phyloP scores from a whole-genome alignment of 768 basidiomycete genomes.

The Lactarius tabidus region DNA sequence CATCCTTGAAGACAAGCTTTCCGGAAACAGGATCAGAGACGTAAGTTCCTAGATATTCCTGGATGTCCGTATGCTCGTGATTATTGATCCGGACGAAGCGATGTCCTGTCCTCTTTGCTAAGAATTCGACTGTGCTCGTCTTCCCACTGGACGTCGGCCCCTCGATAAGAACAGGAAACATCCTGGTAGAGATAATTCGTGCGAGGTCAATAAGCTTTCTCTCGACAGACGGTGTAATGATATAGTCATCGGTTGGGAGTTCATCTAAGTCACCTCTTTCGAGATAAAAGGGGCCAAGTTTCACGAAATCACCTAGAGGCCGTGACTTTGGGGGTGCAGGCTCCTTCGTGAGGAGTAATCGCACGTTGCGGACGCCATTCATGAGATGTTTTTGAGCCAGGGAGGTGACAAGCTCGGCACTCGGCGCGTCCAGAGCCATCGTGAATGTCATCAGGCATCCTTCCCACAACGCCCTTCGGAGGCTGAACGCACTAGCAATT shows the following conservation, averaged over 20 bases:
- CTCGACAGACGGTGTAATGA: constrained; percentile 94
- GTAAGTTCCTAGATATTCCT: constrained; percentile 97
- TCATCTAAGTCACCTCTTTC: constrained; percentile 67
- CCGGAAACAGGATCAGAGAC: constrained; percentile 89
- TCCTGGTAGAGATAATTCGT: constrained; percentile 79
- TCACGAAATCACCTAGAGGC: constrained; percentile 56
- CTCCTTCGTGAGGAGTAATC: constrained; percentile 67
- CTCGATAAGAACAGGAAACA: constrained; percentile 94
- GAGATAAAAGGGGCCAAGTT: constrained; percentile 90
- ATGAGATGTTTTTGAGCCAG: constrained; percentile 79
- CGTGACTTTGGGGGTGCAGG: constrained; percentile 51
- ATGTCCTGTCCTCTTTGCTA: constrained; percentile 90
- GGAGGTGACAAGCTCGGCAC: constrained; percentile 58
- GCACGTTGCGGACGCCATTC: constrained; percentile 71
- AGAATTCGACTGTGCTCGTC: constrained; percentile 94
- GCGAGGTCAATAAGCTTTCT: constrained; percentile 93
- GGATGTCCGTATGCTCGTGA: constrained; percentile 99
- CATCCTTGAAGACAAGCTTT: constrained; percentile 94
- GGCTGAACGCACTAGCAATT: constrained; percentile 66
- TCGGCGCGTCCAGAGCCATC: constrained; percentile 80
- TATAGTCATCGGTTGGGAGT: constrained; percentile 72
- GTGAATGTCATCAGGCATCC: constrained; percentile 98
- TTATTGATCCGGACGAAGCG: constrained; percentile 98
- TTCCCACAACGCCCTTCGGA: constrained; percentile 90
- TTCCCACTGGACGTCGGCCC: constrained; percentile 98